Evolutionary conservation across 1,139 yeast species (phyloP).

Genomic region (Saccharomyces hybrid): DNA sequence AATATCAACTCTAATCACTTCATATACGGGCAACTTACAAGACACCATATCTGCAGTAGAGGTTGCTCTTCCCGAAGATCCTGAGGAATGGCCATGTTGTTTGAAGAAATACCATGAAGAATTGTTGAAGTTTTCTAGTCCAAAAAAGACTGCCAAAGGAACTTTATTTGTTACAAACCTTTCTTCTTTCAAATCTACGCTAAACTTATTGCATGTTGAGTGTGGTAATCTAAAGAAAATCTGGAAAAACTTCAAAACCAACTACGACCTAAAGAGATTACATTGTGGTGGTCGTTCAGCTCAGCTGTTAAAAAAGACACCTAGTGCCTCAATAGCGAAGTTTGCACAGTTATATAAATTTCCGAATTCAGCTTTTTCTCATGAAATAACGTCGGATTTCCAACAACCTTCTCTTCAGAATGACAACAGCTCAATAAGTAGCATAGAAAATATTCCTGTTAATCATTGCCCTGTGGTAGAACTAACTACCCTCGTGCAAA

Average conservation of each 20-base stretch:
- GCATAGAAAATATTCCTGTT: background rate
- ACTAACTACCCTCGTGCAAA: constrained; percentile 65
- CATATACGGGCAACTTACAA: constrained; percentile 73
- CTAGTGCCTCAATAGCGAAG: constrained; percentile 76
- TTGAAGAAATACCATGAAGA: constrained; percentile 60
- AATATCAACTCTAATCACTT: constrained; percentile 60
- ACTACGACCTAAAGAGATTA: constrained; percentile 66
- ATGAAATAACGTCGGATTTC: background rate
- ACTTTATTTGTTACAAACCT: constrained; percentile 75
- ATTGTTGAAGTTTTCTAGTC: constrained; percentile 47
- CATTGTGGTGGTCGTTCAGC: constrained; percentile 85
- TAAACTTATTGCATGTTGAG: constrained; percentile 64
- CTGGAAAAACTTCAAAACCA: constrained; percentile 54
- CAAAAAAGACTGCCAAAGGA: constrained; percentile 47
- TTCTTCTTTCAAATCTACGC: constrained; percentile 68
- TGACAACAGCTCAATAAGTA: background rate
- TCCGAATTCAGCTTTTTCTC: constrained; percentile 3
- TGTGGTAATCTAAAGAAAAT: constrained; percentile 51
- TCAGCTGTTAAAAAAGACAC: constrained; percentile 55
- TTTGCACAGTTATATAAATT: constrained; percentile 64
- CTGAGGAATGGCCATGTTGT: constrained; percentile 47
- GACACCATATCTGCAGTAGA: constrained; percentile 56
- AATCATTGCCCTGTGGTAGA: constrained; percentile 44
- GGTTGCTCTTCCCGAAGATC: constrained; percentile 51
- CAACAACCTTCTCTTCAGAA: background rate